A percentile compares a stretch with the other conserved stretches of the same genome.
Evolutionary conservation across 2,329 filamentous ascomycete genomes (phyloP).

Genomic region (Herpotrichia juniperi): DNA sequence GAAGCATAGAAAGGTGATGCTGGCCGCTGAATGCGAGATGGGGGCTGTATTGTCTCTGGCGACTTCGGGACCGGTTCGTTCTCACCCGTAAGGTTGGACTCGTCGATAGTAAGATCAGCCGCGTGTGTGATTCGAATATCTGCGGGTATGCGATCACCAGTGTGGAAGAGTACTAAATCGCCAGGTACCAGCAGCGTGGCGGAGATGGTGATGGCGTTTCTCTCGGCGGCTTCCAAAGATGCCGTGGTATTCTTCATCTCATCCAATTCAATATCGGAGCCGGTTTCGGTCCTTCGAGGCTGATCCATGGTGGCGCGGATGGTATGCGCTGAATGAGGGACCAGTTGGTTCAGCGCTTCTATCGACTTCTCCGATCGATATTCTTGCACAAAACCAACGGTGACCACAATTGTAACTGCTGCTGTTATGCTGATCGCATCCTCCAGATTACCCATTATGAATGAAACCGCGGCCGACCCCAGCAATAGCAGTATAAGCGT

Average conservation of each 20-base stretch:
- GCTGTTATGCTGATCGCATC: constrained; percentile 95
- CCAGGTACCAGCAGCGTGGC: constrained; percentile 88
- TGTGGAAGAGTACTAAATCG: constrained; percentile 91
- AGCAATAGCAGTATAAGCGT: constrained; percentile 92
- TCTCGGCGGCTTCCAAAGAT: constrained; percentile 70
- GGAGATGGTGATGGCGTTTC: constrained; percentile 81
- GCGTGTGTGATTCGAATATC: constrained; percentile 94
- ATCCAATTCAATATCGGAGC: constrained; percentile 54
- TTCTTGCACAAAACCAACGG: constrained; percentile 95
- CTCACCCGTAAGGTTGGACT: constrained; percentile 95
- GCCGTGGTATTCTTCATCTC: constrained; percentile 59
- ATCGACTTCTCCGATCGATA: constrained; percentile 97
- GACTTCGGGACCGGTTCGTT: constrained; percentile 89
- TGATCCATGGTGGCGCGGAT: constrained; percentile 62
- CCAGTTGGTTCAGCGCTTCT: constrained; percentile 89
- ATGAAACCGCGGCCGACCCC: constrained; percentile 83
- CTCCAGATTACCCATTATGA: constrained; percentile 90
- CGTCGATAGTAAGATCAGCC: constrained; percentile 89
- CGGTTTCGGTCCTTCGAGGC: constrained; percentile 28
- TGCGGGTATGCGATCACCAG: constrained; percentile 93
- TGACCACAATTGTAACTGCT: constrained; percentile 95
- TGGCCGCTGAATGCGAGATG: constrained; percentile 50
- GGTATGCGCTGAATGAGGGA: constrained; percentile 95
- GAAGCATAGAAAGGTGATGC: constrained; percentile 65
- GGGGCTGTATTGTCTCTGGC: constrained; percentile 62